Conservation (phyloP, 2,329 filamentous ascomycete species). For the Elsinoe fawcettii region DNA sequence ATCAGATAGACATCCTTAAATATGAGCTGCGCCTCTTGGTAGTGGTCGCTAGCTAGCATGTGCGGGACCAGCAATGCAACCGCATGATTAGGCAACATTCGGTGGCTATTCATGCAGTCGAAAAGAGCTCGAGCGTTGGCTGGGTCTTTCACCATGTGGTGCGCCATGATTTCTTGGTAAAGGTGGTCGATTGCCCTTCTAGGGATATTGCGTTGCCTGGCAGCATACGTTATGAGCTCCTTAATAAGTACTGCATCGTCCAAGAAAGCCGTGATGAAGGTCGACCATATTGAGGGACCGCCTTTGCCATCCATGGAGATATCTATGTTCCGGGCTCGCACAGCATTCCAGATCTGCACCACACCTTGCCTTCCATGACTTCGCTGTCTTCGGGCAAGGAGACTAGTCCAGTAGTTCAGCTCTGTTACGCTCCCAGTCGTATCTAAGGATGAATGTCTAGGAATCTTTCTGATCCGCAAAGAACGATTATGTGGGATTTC, state of each 20-base stretch:
- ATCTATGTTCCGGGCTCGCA: slow-evolving; percentile 30
- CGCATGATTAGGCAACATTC: background rate
- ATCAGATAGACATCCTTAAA: slow-evolving; percentile 33
- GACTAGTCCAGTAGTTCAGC: background rate
- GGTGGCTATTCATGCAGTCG: background rate
- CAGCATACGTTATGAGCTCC: slow-evolving; percentile 35
- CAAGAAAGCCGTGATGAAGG: slow-evolving; percentile 36
- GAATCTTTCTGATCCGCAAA: too few relatives aligned
- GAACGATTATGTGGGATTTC: too few relatives aligned
- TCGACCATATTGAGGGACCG: slow-evolving; percentile 40
- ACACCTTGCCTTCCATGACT: slow-evolving; percentile 35
- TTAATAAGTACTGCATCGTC: slow-evolving; percentile 28
- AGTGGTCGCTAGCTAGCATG: background rate
- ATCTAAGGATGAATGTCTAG: too few relatives aligned
- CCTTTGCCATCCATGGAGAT: slow-evolving; percentile 35
- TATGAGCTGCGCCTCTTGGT: slow-evolving; percentile 15
- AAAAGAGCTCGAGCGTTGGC: slow-evolving; percentile 17
- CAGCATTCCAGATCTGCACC: slow-evolving; percentile 37
- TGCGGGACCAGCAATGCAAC: background rate
- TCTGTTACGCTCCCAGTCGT: background rate
- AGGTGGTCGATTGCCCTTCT: slow-evolving; percentile 32
- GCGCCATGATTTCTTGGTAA: slow-evolving; percentile 39
- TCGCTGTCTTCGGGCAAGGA: background rate
- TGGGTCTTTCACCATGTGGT: slow-evolving; percentile 29
- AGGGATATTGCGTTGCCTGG: slow-evolving; percentile 33